Base-by-base conservation (phyloP, 345 rosid genomes). In the Hibiscus trionum region DNA sequence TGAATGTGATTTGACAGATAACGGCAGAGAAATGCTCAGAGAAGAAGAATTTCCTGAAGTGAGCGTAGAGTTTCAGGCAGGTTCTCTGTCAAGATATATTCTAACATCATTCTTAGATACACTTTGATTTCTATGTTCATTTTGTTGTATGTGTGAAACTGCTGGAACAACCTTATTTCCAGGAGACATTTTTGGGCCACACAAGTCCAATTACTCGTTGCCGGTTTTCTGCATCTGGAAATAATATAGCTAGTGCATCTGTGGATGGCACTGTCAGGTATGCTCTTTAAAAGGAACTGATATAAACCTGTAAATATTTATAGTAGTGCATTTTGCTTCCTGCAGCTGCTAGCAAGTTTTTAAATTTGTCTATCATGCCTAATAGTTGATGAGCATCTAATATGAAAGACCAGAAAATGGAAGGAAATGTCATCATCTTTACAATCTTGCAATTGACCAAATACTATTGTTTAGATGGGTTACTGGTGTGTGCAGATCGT, bases 111-210 rank as follows among this genome's bases (percentile, higher is more conserved):
- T 31, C 47, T 49, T 27, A 14, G 44, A 11, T 57, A 16, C 61
- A 16, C 5, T 11, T 49, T 59, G 72, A 12, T 44, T 33, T 16
- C 31, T 8, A 59, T 33, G 15, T 12, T 61, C 47, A 11, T 65
- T 57, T 65, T 52, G 19, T 70, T 39, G 39, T 42, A 10, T 29
- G 33, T 15, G 35, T n/a, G 57, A 5, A 29, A 37, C 19, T 73
- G 19, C 61, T 64, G 6, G 9, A 49, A 52, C 60, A 5, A 53
- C 5, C 21, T 60, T 63, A 26, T 52, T 68, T 80, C 52, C 58
- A 89, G 93, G 91, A 89, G 68, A 87, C 89, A 19, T 89, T 89
- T 85, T 72, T 89, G 72, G 93, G 93, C 73, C 91, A 87, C 78
- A 87, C 93, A 19, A 89, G 88, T 75, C 85, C 91, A 66, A 87